Evolutionary conservation across 495 filamentous ascomycete species (phyloP).

Genomic region (Massariosphaeria phaeospora): DNA sequence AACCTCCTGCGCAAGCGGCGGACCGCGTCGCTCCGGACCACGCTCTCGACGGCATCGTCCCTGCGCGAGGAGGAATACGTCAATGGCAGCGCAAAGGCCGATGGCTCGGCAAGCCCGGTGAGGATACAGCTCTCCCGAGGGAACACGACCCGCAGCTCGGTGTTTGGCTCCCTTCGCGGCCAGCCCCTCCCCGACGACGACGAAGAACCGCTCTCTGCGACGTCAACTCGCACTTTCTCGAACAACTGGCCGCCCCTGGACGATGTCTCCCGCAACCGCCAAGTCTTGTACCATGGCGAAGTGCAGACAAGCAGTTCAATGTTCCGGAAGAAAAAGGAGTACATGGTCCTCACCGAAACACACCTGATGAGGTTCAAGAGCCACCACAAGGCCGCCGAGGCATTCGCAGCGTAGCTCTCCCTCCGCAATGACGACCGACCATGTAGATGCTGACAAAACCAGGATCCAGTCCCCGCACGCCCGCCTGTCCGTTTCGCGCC

Average conservation of each 20-base stretch:
- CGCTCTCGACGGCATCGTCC: slow-evolving; percentile 14
- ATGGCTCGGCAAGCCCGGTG: slow-evolving; percentile 7
- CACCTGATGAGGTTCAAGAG: slow-evolving; percentile 79
- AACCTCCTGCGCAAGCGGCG: slow-evolving; percentile 36
- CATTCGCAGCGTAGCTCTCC: slow-evolving; percentile 46
- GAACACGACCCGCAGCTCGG: slow-evolving; percentile 45
- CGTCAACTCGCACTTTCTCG: slow-evolving; percentile 31
- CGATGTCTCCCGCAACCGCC: slow-evolving; percentile 42
- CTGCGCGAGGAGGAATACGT: slow-evolving; percentile 6
- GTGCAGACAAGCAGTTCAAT: slow-evolving; percentile 75
- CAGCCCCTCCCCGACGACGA: slow-evolving; percentile 50
- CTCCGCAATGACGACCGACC: slow-evolving; percentile 1
- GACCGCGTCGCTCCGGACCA: slow-evolving; percentile 30
- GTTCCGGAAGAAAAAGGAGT: slow-evolving; percentile 81
- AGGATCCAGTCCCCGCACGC: slow-evolving; percentile 21
- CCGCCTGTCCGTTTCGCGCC: slow-evolving; percentile 34
- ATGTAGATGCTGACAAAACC: neutral
- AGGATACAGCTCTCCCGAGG: slow-evolving; percentile 9
- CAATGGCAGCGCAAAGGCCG: neutral
- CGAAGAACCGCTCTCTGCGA: slow-evolving; percentile 43
- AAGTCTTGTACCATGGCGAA: slow-evolving; percentile 64
- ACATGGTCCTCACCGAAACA: slow-evolving; percentile 81
- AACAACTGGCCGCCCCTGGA: slow-evolving; percentile 31
- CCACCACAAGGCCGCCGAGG: slow-evolving; percentile 63
- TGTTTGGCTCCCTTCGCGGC: slow-evolving; percentile 57